These are phyloP conservation scores for Canna indica DNA, from an alignment of 176 grass and related monocot species.

Conservation along the genomic window DNA sequence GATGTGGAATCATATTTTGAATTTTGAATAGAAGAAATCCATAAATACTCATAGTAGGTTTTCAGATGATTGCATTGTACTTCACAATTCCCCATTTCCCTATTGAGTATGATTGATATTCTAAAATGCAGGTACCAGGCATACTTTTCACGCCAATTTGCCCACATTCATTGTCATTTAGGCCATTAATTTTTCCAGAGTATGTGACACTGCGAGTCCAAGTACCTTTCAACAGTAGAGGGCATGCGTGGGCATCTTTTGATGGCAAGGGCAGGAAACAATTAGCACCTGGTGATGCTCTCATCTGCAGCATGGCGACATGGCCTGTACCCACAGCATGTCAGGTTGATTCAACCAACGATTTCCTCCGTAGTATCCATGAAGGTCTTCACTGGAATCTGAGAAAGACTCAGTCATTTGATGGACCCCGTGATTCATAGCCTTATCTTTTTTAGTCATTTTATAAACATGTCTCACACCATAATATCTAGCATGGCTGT, in stretches of 20 bases:
- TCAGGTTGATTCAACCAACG: slow-evolving; percentile 68
- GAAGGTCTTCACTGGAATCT: slow-evolving; percentile 98
- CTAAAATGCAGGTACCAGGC: slow-evolving; percentile 54
- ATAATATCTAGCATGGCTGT: not conserved
- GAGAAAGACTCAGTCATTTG: slow-evolving; percentile 68
- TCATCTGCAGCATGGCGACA: slow-evolving; percentile 86
- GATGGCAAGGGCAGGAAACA: slow-evolving; percentile 85
- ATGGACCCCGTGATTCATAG: slow-evolving; percentile 40
- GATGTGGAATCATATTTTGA: no score
- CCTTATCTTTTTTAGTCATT: not conserved
- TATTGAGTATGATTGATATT: not conserved
- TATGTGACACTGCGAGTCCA: slow-evolving; percentile 73
- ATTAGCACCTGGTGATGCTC: slow-evolving; percentile 61
- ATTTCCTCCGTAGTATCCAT: slow-evolving; percentile 81
- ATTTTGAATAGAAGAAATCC: no score
- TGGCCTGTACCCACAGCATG: slow-evolving; percentile 91
- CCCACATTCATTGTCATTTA: slow-evolving; percentile 83
- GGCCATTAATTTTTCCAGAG: slow-evolving; percentile 80
- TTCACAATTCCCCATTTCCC: not conserved
- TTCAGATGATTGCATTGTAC: not conserved
- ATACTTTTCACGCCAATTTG: slow-evolving; percentile 99
- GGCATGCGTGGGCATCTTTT: slow-evolving; percentile 82
- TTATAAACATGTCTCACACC: not conserved
- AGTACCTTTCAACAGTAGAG: slow-evolving; percentile 82
- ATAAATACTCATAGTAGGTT: not conserved